Evolutionary conservation across 495 filamentous ascomycete genomes (phyloP).

Genomic region (Trichoderma reesei): DNA sequence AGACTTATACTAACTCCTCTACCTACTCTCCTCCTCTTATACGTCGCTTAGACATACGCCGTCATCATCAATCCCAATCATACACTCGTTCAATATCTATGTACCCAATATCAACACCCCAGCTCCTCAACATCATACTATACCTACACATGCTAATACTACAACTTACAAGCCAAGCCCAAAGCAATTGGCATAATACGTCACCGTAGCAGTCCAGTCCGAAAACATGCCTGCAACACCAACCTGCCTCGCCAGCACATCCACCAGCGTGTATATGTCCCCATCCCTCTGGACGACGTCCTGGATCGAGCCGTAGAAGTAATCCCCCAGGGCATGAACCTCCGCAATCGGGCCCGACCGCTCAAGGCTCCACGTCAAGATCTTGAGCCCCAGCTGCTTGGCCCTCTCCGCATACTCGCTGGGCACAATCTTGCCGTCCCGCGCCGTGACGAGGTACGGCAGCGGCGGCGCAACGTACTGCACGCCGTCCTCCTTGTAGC

Average conservation of each 20-base stretch:
- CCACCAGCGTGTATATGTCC: conserved; percentile 47
- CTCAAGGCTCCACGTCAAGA: conserved; percentile 55
- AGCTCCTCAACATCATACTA: neutral
- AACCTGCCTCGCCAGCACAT: conserved; percentile 47
- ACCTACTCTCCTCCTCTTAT: too few relatives aligned
- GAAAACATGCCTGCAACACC: conserved; percentile 47
- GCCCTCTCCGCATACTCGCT: conserved; percentile 36
- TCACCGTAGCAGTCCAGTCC: conserved; percentile 52
- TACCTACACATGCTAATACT: neutral
- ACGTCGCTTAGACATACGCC: too few relatives aligned
- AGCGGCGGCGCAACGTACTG: conserved; percentile 33
- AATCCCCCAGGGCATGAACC: conserved; percentile 30
- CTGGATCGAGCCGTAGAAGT: conserved; percentile 44
- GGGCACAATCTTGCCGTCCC: conserved; percentile 31
- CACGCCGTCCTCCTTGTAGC: conserved; percentile 35
- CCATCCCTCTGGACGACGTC: conserved; percentile 46
- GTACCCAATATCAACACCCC: neutral
- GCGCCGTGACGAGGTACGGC: conserved; percentile 30
- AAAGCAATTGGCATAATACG: conserved; percentile 55
- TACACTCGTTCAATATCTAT: neutral
- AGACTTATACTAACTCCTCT: neutral
- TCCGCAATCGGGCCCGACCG: conserved; percentile 44
- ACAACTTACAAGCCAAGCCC: conserved; percentile 16
- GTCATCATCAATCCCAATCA: too few relatives aligned
- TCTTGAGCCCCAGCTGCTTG: conserved; percentile 42